phyloP scores from a whole-genome alignment of 73 alveolate genomes.

The Stentor coeruleus region DNA sequence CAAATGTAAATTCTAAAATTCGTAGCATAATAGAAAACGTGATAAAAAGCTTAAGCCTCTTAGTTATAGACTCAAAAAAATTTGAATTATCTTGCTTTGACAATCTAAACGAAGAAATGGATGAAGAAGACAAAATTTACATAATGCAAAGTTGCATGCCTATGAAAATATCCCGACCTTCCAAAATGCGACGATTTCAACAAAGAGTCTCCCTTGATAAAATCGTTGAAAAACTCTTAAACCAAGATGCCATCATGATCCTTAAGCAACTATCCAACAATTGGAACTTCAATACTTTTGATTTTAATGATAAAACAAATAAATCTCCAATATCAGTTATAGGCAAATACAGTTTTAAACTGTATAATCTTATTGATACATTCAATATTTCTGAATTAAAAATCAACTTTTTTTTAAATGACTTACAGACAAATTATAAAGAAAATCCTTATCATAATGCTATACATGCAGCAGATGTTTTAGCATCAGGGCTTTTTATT shows the following conservation, averaged over 20 bases:
- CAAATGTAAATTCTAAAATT: no score
- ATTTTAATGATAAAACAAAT: neutral
- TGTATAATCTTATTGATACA: neutral
- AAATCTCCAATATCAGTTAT: neutral
- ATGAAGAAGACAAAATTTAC: neutral
- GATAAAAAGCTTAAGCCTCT: no score
- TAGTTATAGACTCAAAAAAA: no score
- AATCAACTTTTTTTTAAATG: neutral
- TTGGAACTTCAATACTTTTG: neutral
- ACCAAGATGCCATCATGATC: neutral
- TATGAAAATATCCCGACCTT: neutral
- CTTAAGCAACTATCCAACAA: neutral
- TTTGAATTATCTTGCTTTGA: neutral
- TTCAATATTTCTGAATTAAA: neutral
- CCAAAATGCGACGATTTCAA: neutral
- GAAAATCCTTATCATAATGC: constrained; percentile 53
- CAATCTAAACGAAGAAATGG: neutral
- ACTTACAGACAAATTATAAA: neutral
- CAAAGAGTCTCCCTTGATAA: neutral
- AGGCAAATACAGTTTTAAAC: neutral
- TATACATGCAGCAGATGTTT: constrained; percentile 50
- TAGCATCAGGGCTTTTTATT: neutral
- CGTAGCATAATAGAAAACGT: neutral
- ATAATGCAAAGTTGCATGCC: neutral
- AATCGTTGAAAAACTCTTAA: neutral